Conservation (phyloP, 1,284 basidiomycete species). For the Cryptococcus wingfieldii region DNA sequence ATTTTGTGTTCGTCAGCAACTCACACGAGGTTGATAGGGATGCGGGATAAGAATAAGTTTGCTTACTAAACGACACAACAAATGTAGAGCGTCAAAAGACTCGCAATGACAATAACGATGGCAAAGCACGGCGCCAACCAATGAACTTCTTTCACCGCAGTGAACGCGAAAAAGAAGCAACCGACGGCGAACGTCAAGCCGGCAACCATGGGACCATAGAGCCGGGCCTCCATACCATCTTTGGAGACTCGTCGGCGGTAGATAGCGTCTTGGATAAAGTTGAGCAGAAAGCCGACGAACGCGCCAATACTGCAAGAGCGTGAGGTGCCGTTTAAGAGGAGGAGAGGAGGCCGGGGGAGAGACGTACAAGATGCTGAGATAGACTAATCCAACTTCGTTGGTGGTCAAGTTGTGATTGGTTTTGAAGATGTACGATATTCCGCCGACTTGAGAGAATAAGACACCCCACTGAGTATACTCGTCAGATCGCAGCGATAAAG, state of each 20-base stretch:
- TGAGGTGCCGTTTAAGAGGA: neutral
- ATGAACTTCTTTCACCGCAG: slow-evolving; percentile 26
- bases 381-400: slow-evolving; percentile 62
- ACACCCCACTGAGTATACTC: slow-evolving; percentile 61
- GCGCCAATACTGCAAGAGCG: slow-evolving; percentile 57
- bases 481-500: neutral
- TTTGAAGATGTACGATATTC: slow-evolving; percentile 60
- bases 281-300: slow-evolving; percentile 57
- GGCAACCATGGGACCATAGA: slow-evolving; percentile 64
- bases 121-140: slow-evolving; percentile 49
- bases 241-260: slow-evolving; percentile 57
- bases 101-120: slow-evolving; percentile 55
- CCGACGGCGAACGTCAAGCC: slow-evolving; percentile 60
- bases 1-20: neutral
- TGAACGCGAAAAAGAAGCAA: slow-evolving; percentile 55
- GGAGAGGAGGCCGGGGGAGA: neutral
- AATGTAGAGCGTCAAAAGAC: slow-evolving; percentile 32
- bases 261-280: slow-evolving; percentile 62
- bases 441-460: slow-evolving; percentile 65
- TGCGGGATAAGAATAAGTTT: neutral
- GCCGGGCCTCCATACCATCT: slow-evolving; percentile 66
- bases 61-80: slow-evolving; percentile 41
- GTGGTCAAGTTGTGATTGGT: slow-evolving; percentile 63
- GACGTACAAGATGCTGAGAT: slow-evolving; percentile 57
- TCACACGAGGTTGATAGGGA: neutral